A percentile compares a stretch with the other conserved stretches of the same genome.
phyloP scores from a whole-genome alignment of 2,329 filamentous ascomycete genomes.

The Orbilia oligospora region DNA sequence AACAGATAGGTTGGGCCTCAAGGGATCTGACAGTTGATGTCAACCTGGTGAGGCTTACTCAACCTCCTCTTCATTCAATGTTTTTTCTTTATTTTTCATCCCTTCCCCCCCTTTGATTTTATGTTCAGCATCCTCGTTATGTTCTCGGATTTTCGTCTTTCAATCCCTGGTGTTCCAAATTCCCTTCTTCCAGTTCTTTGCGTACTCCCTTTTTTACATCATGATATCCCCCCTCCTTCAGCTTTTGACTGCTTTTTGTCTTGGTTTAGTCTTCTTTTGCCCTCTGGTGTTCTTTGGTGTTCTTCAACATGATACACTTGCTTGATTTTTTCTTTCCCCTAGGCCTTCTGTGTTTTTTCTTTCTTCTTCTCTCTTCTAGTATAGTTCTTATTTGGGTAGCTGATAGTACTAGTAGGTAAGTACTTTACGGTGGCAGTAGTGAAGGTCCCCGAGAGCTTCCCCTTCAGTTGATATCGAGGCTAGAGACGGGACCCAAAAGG shows the following conservation, averaged over 20 bases:
- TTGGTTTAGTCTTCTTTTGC: constrained; percentile 7
- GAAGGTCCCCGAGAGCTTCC: not conserved
- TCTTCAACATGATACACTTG: constrained; percentile 26
- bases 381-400: not conserved
- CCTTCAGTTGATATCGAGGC: not conserved
- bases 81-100: not conserved
- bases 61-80: not conserved
- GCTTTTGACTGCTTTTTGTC: constrained; percentile 11
- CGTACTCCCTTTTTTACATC: not conserved
- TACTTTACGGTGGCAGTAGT: not conserved
- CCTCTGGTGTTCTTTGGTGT: constrained; percentile 25
- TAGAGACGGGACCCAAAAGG: not conserved
- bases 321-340: constrained; percentile 4
- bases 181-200: constrained; percentile 24
- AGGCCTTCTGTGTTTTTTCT: constrained; percentile 1
- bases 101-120: not conserved
- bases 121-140: constrained; percentile 18
- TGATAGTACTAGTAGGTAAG: not conserved
- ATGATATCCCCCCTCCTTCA: constrained; percentile 33
- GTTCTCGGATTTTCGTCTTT: constrained; percentile 3
- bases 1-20: not conserved
- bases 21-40: not conserved
- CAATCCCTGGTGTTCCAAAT: constrained; percentile 16
- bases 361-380: constrained; percentile 11
- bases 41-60: not conserved